phyloP scores from a whole-genome alignment of 1,284 basidiomycete genomes.

The Sphagnurus paluster region DNA sequence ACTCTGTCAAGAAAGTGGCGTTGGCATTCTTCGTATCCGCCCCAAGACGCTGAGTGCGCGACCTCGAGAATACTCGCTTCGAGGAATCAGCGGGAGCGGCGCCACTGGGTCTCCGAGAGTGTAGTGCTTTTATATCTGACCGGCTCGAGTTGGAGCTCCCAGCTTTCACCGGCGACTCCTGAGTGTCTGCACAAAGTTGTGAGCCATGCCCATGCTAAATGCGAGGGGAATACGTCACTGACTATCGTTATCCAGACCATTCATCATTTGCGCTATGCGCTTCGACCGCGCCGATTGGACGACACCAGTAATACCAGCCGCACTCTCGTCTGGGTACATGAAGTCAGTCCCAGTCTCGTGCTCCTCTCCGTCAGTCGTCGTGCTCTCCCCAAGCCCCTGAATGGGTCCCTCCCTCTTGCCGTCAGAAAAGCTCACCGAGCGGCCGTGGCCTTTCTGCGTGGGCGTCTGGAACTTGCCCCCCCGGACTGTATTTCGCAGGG shows the following conservation, averaged over 20 bases:
- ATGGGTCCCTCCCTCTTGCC: conserved; percentile 86
- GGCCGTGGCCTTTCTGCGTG: conserved; percentile 47
- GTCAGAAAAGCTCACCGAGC: conserved; percentile 95
- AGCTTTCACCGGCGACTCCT: conserved; percentile 66
- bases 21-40: conserved; percentile 58
- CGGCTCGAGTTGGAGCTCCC: conserved; percentile 36
- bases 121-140: conserved; percentile 47
- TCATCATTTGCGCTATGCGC: conserved; percentile 77
- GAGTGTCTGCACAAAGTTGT: conserved; percentile 37
- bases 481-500: conserved; percentile 48
- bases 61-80: conserved; percentile 48
- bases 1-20: conserved; percentile 90
- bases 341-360: conserved; percentile 23
- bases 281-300: conserved; percentile 71
- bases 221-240: conserved; percentile 23
- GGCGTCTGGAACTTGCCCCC: conserved; percentile 54
- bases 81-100: conserved; percentile 25
- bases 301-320: conserved; percentile 31
- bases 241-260: conserved; percentile 69
- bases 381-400: conserved; percentile 47
- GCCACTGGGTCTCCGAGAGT: conserved; percentile 37
- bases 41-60: conserved; percentile 35
- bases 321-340: conserved; percentile 25
- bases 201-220: background rate
- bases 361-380: conserved; percentile 38